Evolutionary conservation across 192 early-diverging fungal genomes (phyloP).

Genomic region (Coemansia sp.): DNA sequence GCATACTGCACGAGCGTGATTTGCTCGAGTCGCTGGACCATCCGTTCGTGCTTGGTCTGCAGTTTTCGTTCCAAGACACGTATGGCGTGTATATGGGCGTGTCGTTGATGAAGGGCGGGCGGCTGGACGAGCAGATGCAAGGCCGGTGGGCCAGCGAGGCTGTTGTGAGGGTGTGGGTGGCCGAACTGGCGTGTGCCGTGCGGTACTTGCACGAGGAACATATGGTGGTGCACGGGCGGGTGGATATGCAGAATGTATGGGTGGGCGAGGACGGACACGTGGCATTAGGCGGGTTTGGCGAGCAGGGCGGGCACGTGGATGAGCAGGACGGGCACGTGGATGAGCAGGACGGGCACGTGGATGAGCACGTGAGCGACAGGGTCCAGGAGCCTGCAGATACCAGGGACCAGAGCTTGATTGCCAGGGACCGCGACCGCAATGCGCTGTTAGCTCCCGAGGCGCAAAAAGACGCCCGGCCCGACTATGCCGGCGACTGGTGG

Average conservation of each 20-base stretch:
- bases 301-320: too few species aligned
- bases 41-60: slow-evolving; percentile 76
- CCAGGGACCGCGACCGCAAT: neutral
- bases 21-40: slow-evolving; percentile 80
- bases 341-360: too few species aligned
- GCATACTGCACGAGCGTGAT: slow-evolving; percentile 82
- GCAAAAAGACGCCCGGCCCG: too few species aligned
- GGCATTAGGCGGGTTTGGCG: slow-evolving; percentile 88
- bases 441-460: too few species aligned
- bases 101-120: slow-evolving; percentile 86
- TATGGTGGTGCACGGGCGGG: slow-evolving; percentile 82
- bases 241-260: slow-evolving; percentile 84
- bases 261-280: slow-evolving; percentile 76
- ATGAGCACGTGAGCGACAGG: too few species aligned
- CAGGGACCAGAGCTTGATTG: neutral
- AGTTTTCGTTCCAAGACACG: slow-evolving; percentile 94
- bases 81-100: slow-evolving; percentile 87
- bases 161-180: slow-evolving; percentile 78
- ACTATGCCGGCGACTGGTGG: slow-evolving; percentile 88
- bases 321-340: too few species aligned
- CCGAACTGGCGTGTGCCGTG: slow-evolving; percentile 81
- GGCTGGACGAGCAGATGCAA: slow-evolving; percentile 70
- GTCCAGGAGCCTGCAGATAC: neutral
- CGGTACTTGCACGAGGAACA: slow-evolving; percentile 74
- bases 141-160: slow-evolving; percentile 60